Conservation (phyloP, 2,329 filamentous ascomycete species). For the Monilinia aucupariae region DNA sequence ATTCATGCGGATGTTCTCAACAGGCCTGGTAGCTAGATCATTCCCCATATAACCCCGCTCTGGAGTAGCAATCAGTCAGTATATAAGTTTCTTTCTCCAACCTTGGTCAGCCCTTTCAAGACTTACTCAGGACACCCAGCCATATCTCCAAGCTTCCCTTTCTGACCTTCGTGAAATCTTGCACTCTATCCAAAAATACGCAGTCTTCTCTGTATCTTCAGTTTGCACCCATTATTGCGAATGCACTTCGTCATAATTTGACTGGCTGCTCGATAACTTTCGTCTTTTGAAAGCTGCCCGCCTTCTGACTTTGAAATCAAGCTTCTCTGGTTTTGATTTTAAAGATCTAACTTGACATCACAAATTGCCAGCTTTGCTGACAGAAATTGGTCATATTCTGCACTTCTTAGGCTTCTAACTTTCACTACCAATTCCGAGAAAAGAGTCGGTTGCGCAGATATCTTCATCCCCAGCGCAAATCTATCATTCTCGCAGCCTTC, state of each 20-base stretch:
- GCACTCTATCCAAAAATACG: neutral
- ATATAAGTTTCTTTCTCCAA: too few species aligned
- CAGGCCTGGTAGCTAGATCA: neutral
- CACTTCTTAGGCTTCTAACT: neutral
- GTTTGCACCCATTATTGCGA: neutral
- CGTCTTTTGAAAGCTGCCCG: neutral
- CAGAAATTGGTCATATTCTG: neutral
- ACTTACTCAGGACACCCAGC: neutral
- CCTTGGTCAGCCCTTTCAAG: too few species aligned
- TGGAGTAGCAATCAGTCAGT: neutral
- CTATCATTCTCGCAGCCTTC: neutral
- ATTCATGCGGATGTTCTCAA: neutral
- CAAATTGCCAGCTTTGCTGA: neutral
- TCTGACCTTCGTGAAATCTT: neutral
- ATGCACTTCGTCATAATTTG: neutral
- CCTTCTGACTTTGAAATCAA: neutral
- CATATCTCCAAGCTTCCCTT: neutral
- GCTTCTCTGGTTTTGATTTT: neutral
- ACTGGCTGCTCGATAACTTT: neutral
- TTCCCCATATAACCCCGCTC: neutral
- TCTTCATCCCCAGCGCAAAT: neutral
- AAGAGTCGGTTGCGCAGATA: too few species aligned
- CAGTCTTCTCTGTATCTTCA: neutral
- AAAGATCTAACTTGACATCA: too few species aligned
- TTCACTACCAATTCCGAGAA: neutral